phyloP scores from a whole-genome alignment of 2,329 filamentous ascomycete species.

The Phialocephala sp. region DNA sequence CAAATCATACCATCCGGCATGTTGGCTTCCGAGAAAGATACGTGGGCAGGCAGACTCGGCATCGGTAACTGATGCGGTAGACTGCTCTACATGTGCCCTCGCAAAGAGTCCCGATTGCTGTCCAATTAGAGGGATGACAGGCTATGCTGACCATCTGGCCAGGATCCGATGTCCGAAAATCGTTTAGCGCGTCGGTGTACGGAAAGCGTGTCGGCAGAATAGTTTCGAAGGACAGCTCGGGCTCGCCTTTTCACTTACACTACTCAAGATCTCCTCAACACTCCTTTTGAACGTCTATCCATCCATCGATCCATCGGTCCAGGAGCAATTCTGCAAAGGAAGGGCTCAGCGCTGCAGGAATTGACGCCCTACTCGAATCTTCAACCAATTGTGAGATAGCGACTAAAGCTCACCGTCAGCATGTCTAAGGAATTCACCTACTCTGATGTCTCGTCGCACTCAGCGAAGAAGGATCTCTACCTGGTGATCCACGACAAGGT shows the following conservation, averaged over 20 bases:
- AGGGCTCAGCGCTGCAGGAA: background rate
- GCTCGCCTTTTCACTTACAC: background rate
- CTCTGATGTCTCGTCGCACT: slow-evolving; percentile 83
- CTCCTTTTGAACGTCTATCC: background rate
- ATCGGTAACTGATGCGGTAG: background rate
- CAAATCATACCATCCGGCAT: background rate
- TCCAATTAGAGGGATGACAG: background rate
- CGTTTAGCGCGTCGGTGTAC: background rate
- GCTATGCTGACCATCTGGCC: background rate
- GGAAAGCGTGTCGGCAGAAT: slow-evolving; percentile 1
- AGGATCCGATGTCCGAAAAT: background rate
- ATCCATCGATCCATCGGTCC: background rate
- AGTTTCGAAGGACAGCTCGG: background rate
- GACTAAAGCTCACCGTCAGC: slow-evolving; percentile 33
- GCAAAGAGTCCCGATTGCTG: background rate
- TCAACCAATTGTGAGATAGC: background rate
- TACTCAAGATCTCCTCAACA: slow-evolving; percentile 4
- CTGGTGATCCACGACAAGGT: slow-evolving; percentile 95
- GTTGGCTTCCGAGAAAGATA: background rate
- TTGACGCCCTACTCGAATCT: background rate
- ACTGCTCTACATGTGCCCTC: background rate
- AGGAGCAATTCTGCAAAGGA: background rate
- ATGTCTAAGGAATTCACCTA: slow-evolving; percentile 72
- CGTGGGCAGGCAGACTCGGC: background rate
- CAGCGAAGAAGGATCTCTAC: slow-evolving; percentile 92